Base-by-base conservation (phyloP, 2,329 filamentous ascomycete genomes). In the Phialocephala subalpina region DNA sequence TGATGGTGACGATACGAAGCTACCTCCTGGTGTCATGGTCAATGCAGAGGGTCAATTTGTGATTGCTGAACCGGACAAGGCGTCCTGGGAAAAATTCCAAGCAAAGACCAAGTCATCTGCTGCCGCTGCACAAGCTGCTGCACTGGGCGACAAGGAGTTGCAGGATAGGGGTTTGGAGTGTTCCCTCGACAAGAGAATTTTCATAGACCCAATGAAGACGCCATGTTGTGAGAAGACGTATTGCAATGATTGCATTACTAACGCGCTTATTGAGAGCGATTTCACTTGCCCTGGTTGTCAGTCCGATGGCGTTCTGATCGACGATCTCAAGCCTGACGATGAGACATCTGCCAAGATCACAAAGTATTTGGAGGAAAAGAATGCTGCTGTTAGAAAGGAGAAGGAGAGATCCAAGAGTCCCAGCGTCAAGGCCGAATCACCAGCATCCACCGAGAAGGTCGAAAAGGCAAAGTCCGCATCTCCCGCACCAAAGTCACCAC, bases 201-300 rank as follows among this genome's bases (percentile, higher is more conserved):
- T 98, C 83, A 90, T 97, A 89, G 93, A 97, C 80, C 95, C 96
- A 87, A 96, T 97, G 86, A 97, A 97, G 88, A 98, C 96, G 77
- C 95, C 96, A 73, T 99, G 96, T 87, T 99, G 96, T 86, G 88
- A 92, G 83, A 97, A 92, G 87, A 97, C 94, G 78, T 99, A 97
- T 86, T 99, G 96, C 87, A 96, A 96, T 88, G 94, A 97, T 80
- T 99, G 96, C 91, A 97, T 99, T 82, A 97, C 96, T 79, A 97
- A 97, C 87, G 93, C 94, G 81, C 90, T 99, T 81, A 95, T 97
- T 82, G 94, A 98, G 84, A 96, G 92, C 87, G 96, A 99, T 86
- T 94, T 99, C 82, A 86, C 94, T 80, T 99, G 96, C 81, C 96
- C 96, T 70, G 90, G 90, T 73, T 99, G 96, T 84, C 89, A 92